Base-by-base conservation (phyloP, 768 basidiomycete species). In the Rhizopogon sp. region DNA sequence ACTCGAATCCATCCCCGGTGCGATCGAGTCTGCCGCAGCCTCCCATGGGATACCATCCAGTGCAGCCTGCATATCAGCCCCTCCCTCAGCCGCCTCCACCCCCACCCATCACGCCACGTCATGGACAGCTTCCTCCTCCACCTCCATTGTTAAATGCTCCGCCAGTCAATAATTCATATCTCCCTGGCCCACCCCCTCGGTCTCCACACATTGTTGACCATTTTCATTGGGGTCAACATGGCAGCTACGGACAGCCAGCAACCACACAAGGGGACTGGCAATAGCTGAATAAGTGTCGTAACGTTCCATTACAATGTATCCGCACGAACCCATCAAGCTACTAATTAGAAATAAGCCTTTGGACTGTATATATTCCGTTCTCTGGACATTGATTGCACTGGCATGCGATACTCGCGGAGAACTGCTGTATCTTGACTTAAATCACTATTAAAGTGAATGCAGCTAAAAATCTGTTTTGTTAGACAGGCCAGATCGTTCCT, bases 21-120 rank as follows among this genome's bases (percentile, higher is more conserved):
- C 76, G 74, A 39, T 72, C 78, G 7, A 76, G 77, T 60, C 70
- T 86, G 20, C 83, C 81, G 50, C 76, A 76, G 33, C 80, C 77
- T 25, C 82, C 77, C 11, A 59, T 72, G 22, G 70, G 69, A 52
- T 77, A 77, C 53, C 74, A 74, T 46, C 70, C 74, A 50, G 54
- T 71, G n/a, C 77, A 79, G 22, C 69, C 73, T 17, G 65, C 70
- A 17, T 72, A 66, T 55, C 73, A 64, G 53, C 66, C 70, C 14
- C 60, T 69, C 29, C 73, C 73, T 10, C 66, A 69, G 0, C 71
- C 67, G 0, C 72, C 74, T 17, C 60, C 70, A 37, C 62, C 67
- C 8, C 46, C 33, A 17, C 67, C 67, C 31, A 62, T 70, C 39
- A 62, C 64, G 25, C 60, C 69, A 50, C 68, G 68, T 29, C 66